Conservation (phyloP, 768 basidiomycete species). For the Pleurotus djamor region DNA sequence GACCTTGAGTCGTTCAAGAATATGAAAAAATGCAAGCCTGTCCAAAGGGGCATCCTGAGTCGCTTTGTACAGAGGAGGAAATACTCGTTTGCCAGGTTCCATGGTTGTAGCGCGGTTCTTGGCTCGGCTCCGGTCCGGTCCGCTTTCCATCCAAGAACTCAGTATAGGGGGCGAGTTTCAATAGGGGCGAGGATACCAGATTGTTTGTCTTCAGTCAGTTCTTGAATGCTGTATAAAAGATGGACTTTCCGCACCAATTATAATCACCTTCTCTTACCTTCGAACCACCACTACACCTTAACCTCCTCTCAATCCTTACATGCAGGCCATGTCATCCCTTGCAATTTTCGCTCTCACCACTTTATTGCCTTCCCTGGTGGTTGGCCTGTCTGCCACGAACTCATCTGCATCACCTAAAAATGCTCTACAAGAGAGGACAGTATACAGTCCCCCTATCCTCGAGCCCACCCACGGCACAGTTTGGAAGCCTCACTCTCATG, state of each 20-base stretch:
- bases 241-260: too few species aligned
- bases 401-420: background rate
- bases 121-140: background rate
- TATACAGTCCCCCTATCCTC: background rate
- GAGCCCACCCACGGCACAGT: background rate
- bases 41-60: slow-evolving; percentile 58
- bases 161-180: background rate
- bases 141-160: background rate
- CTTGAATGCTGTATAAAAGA: too few species aligned
- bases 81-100: slow-evolving; percentile 33
- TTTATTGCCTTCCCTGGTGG: background rate
- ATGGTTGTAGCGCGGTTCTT: background rate
- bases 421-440: background rate
- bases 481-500: background rate
- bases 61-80: slow-evolving; percentile 57
- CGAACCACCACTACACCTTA: background rate
- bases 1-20: slow-evolving; percentile 88
- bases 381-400: background rate
- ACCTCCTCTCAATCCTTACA: background rate
- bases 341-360: background rate
- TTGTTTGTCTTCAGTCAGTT: too few species aligned
- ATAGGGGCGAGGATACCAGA: too few species aligned
- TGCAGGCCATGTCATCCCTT: background rate
- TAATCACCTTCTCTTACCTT: background rate
- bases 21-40: slow-evolving; percentile 86